Conservation (phyloP, 2,329 filamentous ascomycete genomes). For the Beauveria medogensis region DNA sequence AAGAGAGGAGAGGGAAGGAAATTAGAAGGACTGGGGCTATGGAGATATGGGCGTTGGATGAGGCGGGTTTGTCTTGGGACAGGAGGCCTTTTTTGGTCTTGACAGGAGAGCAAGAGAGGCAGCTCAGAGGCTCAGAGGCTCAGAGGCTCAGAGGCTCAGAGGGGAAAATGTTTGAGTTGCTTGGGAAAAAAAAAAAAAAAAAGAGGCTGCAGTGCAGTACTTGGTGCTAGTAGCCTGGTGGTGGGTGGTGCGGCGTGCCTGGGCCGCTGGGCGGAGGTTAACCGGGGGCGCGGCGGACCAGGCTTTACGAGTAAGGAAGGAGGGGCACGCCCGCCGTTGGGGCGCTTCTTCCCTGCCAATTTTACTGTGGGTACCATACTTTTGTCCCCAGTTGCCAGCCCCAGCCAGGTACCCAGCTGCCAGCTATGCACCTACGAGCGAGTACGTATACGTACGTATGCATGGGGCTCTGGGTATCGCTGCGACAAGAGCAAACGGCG, state of each 20-base stretch:
- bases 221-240: neutral
- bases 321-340: slow-evolving; percentile 9
- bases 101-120: neutral
- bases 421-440: neutral
- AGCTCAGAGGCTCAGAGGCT: neutral
- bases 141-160: neutral
- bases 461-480: neutral
- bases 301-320: slow-evolving; percentile 8
- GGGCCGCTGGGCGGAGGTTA: neutral
- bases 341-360: neutral
- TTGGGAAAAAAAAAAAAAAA: too few species aligned
- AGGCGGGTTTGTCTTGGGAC: neutral
- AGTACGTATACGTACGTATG: neutral
- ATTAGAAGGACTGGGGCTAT: slow-evolving; percentile 10
- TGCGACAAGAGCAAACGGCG: neutral
- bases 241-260: neutral
- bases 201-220: neutral
- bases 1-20: neutral
- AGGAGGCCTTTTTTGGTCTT: neutral
- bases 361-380: too few species aligned
- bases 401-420: neutral
- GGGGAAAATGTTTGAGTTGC: too few species aligned
- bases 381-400: too few species aligned
- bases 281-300: neutral
- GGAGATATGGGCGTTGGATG: slow-evolving; percentile 4